phyloP scores from a whole-genome alignment of 1,284 basidiomycete genomes.

The Puccinia brachypodii region DNA sequence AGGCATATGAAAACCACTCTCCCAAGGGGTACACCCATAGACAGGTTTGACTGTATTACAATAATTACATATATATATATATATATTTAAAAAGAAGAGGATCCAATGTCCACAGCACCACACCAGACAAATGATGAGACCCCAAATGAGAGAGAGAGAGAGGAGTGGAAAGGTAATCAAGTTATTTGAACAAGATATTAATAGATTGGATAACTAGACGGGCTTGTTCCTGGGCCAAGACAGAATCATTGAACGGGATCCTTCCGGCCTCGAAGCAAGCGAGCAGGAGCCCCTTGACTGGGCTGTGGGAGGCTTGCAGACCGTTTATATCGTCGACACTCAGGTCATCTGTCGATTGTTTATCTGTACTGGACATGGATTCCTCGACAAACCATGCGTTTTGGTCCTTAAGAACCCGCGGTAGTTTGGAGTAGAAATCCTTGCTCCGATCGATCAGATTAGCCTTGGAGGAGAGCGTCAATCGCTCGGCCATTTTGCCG shows the following conservation, averaged over 20 bases:
- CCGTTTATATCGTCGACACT: background rate
- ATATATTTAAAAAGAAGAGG: too few species aligned
- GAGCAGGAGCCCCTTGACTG: background rate
- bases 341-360: background rate
- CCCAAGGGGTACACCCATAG: too few species aligned
- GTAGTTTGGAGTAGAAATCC: conserved; percentile 10
- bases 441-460: background rate
- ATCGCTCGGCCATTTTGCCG: background rate
- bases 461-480: background rate
- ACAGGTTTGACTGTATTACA: too few species aligned
- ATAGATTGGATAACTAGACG: background rate
- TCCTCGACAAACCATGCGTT: background rate
- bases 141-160: too few species aligned
- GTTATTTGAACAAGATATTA: background rate
- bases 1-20: too few species aligned
- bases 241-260: conserved; percentile 14
- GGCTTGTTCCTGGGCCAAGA: conserved; percentile 18
- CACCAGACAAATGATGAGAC: too few species aligned
- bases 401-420: conserved; percentile 14
- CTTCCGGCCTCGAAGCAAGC: conserved; percentile 7
- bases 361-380: background rate
- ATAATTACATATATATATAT: too few species aligned
- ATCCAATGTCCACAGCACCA: too few species aligned
- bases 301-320: background rate
- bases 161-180: too few species aligned